A percentile compares a stretch with the other conserved stretches of the same genome.
Conservation (phyloP, 208 protist genomes). For the Perkinsela sp. region DNA sequence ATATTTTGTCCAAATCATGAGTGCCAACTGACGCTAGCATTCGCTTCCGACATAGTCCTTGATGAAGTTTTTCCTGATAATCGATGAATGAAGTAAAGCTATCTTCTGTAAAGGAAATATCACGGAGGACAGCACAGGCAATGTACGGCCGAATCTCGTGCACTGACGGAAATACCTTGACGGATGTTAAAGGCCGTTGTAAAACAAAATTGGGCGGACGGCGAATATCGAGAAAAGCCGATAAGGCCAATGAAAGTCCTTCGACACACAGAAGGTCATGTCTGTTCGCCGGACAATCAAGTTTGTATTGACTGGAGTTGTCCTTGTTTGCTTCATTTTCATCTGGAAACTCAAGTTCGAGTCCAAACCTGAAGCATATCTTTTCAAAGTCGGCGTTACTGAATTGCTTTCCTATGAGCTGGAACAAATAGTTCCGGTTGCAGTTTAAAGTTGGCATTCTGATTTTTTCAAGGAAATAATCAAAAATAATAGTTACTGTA, state of each 20-base stretch:
- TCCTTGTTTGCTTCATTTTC: conserved; percentile 3
- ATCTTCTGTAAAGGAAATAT: conserved; percentile 71
- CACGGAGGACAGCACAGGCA: conserved; percentile 83
- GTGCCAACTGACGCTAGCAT: conserved; percentile 95
- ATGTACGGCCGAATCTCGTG: conserved; percentile 73
- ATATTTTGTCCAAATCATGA: conserved; percentile 92
- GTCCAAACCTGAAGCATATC: conserved; percentile 88
- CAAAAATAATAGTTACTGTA: too few species aligned
- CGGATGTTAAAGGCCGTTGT: conserved; percentile 30
- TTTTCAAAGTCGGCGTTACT: conserved; percentile 76
- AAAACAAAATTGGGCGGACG: conserved; percentile 34
- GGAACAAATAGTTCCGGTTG: conserved; percentile 28
- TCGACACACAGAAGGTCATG: conserved; percentile 91
- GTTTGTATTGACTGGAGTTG: conserved; percentile 84
- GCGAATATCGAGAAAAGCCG: conserved; percentile 50
- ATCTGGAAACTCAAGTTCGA: conserved; percentile 35
- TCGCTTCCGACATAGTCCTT: conserved; percentile 80
- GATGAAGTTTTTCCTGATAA: conserved; percentile 92
- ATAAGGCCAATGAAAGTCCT: conserved; percentile 43
- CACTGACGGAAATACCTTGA: conserved; percentile 49
- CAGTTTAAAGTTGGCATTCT: conserved; percentile 63
- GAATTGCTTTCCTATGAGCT: conserved; percentile 38
- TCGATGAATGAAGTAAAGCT: conserved; percentile 92
- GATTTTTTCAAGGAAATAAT: neutral
- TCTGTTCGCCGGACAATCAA: conserved; percentile 90